phyloP scores from a whole-genome alignment of 2,329 filamentous ascomycete genomes.

The Scedosporium minutisporum region DNA sequence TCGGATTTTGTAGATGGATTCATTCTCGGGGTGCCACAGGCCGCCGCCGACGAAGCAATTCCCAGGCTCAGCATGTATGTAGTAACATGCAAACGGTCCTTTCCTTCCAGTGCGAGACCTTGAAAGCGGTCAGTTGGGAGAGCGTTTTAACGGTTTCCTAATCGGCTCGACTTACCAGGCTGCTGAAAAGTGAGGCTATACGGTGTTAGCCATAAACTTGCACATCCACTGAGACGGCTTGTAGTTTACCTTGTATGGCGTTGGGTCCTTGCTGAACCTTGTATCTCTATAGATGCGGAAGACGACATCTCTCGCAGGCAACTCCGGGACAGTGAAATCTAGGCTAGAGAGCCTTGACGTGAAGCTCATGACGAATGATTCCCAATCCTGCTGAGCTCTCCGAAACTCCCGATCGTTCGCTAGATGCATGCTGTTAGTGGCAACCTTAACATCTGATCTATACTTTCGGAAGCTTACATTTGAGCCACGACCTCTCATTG shows the following conservation, averaged over 20 bases:
- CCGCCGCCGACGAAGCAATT: constrained; percentile 70
- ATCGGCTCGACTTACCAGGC: constrained; percentile 47
- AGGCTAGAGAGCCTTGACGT: constrained; percentile 60
- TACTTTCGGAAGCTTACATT: constrained; percentile 28
- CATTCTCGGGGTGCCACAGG: constrained; percentile 67
- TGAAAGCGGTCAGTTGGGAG: background rate
- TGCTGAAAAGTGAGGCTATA: constrained; percentile 68
- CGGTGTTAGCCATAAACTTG: background rate
- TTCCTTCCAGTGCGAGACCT: constrained; percentile 79
- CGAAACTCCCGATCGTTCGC: constrained; percentile 75
- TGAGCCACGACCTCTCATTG: constrained; percentile 50
- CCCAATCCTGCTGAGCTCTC: constrained; percentile 69
- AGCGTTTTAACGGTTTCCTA: constrained; percentile 13
- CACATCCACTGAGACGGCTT: background rate
- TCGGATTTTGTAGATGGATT: constrained; percentile 57
- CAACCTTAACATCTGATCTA: background rate
- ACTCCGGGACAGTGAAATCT: constrained; percentile 76
- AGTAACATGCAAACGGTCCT: constrained; percentile 81
- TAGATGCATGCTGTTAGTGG: constrained; percentile 21
- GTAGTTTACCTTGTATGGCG: constrained; percentile 69
- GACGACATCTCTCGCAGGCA: constrained; percentile 76
- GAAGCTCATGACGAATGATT: constrained; percentile 64
- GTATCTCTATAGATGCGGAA: constrained; percentile 85
- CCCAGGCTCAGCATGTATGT: constrained; percentile 69
- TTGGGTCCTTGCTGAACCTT: constrained; percentile 73